A percentile compares a stretch with the other conserved stretches of the same genome.
phyloP scores from a whole-genome alignment of 352 stramenopile species.

The Pythium rishiriense region DNA sequence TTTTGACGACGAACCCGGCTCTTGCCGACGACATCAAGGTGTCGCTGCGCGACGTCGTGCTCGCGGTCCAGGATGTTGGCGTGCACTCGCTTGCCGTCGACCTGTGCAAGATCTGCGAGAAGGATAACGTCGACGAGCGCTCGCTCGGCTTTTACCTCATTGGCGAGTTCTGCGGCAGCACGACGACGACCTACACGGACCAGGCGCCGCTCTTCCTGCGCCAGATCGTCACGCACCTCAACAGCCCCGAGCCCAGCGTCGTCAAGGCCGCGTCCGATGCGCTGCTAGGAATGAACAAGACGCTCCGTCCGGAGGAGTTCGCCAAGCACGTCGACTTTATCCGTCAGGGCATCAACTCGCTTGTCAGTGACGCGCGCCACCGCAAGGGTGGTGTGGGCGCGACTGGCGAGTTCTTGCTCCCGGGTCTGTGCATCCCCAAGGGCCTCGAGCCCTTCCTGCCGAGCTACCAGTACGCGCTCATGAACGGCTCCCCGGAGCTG shows the following conservation, averaged over 20 bases:
- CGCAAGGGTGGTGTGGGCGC: slow-evolving; percentile 89
- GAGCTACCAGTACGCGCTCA: slow-evolving; percentile 97
- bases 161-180: slow-evolving; percentile 87
- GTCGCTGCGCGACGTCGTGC: slow-evolving; percentile 69
- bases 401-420: slow-evolving; percentile 75
- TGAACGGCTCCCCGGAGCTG: slow-evolving; percentile 92
- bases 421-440: slow-evolving; percentile 81
- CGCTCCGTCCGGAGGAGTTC: slow-evolving; percentile 92
- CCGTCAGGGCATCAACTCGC: slow-evolving; percentile 95
- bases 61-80: slow-evolving; percentile 88
- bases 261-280: slow-evolving; percentile 89
- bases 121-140: slow-evolving; percentile 84
- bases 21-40: slow-evolving; percentile 70
- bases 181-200: slow-evolving; percentile 90
- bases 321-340: slow-evolving; percentile 97
- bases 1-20: slow-evolving; percentile 36
- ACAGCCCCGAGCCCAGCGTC: slow-evolving; percentile 90
- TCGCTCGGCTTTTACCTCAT: slow-evolving; percentile 92
- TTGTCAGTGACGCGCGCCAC: slow-evolving; percentile 95
- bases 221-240: slow-evolving; percentile 96
- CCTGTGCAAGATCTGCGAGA: slow-evolving; percentile 94
- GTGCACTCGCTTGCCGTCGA: slow-evolving; percentile 95
- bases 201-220: slow-evolving; percentile 95
- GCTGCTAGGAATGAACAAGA: slow-evolving; percentile 91
- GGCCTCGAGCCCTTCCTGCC: slow-evolving; percentile 96